Percentiles rank a stretch among this genome's conserved stretches.
These are phyloP conservation scores for Pythium brachiatum DNA, from an alignment of 352 stramenopile species.

Conservation along the genomic window DNA sequence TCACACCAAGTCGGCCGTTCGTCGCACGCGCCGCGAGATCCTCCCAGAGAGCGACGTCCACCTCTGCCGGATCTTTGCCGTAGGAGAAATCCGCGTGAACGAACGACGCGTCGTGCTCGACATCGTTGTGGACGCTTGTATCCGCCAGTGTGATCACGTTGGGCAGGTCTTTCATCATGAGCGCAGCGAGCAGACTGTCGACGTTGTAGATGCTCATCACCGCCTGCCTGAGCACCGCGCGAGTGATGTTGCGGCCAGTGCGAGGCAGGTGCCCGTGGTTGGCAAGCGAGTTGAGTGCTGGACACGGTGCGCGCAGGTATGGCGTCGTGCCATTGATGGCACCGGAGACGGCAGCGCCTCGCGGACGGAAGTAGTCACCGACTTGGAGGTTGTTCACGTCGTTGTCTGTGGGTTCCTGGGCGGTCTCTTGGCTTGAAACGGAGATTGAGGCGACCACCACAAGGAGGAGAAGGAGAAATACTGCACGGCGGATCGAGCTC, in stretches of 20 bases:
- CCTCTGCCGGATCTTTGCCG: slow-evolving; percentile 29
- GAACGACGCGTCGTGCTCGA: slow-evolving; percentile 38
- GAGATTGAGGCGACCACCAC: no score
- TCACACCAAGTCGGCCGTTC: not conserved
- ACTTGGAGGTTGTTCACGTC: no score
- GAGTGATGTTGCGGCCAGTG: slow-evolving; percentile 41
- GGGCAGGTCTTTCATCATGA: no score
- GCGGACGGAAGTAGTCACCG: slow-evolving; percentile 35
- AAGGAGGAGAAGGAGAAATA: no score
- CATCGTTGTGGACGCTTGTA: slow-evolving; percentile 27
- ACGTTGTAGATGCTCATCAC: slow-evolving; percentile 48
- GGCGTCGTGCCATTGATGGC: slow-evolving; percentile 22
- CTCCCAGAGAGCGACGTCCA: slow-evolving; percentile 26
- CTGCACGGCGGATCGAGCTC: no score
- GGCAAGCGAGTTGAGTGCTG: slow-evolving; percentile 43
- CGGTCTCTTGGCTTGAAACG: no score
- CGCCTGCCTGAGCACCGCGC: slow-evolving; percentile 26
- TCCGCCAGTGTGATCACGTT: slow-evolving; percentile 24
- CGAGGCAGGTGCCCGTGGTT: slow-evolving; percentile 51
- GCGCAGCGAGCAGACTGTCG: no score
- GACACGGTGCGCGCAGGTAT: slow-evolving; percentile 39
- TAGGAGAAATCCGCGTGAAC: slow-evolving; percentile 34
- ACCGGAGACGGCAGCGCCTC: slow-evolving; percentile 26
- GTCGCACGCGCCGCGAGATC: slow-evolving; percentile 18
- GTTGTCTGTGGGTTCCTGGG: no score